Evolutionary conservation across 768 basidiomycete species (phyloP), one percentile per base, ranked within the genome.

Genomic region (Lanmaoa pseudosensibilis): DNA sequence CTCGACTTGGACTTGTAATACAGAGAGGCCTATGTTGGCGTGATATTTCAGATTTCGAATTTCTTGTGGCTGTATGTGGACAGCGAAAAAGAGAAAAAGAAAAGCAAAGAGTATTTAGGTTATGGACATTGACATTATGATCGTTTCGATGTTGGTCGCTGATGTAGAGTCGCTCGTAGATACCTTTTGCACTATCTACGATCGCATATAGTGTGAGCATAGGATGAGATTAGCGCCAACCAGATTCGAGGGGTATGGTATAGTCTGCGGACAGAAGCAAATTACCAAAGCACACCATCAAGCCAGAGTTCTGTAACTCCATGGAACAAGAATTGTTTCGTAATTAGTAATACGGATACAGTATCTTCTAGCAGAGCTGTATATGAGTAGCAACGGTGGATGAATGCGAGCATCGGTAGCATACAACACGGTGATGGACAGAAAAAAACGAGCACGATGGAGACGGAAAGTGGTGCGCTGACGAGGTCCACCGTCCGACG

Each of bases 301-400:
- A 33, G 23, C 19, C 12, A 5, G n/a, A 56, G 15, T 44, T 16
- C 6, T 2, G 30, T 23, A 12, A 12, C 19, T 1, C 15, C 30
- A 21, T 36, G 25, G 32, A 23, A 45, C 46, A 39, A 43, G 5
- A 9, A 36, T 15, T n/a, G 3, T 21, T 23, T 36, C 16, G 13
- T 47, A 25, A 52, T 57, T 30, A 30, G 27, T 62, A 58, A 46
- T 53, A 58, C 39, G 11, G 43, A 58, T 64, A 58, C 58, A 50
- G 18, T 65, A 52, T 25, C 23, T 36, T 58, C 41, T 56, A 61
- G 56, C 32, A 55, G 19, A 39, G 34, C 13, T 45, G 53, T 55
- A 50, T 27, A 33, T 16, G 25, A 23, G 34, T 57, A 50, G 52
- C 44, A 58, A 21, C n/a, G 10, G 27, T 49, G 47, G 4, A 30